Base-by-base conservation (phyloP, 495 filamentous ascomycete species). In the Neurospora sp. region DNA sequence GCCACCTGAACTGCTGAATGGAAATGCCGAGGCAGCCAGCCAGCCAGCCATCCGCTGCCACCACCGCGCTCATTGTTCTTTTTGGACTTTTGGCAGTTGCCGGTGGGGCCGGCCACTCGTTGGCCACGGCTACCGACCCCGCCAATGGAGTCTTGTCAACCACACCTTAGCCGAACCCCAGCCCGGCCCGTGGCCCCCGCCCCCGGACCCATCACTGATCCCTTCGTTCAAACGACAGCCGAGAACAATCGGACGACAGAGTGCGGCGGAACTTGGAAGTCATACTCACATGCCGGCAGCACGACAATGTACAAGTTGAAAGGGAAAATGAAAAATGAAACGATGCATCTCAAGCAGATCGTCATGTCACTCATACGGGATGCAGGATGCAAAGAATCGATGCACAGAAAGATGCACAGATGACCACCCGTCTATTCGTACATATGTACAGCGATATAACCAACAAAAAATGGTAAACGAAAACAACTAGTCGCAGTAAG, bases 21-120 rank as follows among this genome's bases (percentile, higher is more conserved):
- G 27, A 68, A 68, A 71, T 71, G 70, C 70, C 70, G 70, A 71
- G 70, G 70, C 70, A 71, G 35, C 41, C 31, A 65, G 27, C 41
- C 42, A 71, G 27, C 35, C 70, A 61, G 22, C 69, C 53, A 61
- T 61, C 20, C 40, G 12, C 12, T 41, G 40, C 12, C 40, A 41
- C 40, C 46, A 53, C 46, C 20, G 20, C 46, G 46, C 48, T 31
- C 48, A n/a, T 59, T 59, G 48, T 31, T 31, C 53, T 16, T 22
- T 61, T 61, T 61, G 22, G 22, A 12, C 53, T 61, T 44, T 12
- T 61, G 53, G 53, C 53, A 61, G 53, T 61, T 61, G 53, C 53
- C 53, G 53, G 53, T 22, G 22, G 22, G 22, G 22, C 48, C 48
- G 12, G 22, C 22, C 48, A 59, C 22, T 59, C 22, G 22, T 59